A percentile compares a stretch with the other conserved stretches of the same genome.
Evolutionary conservation across 2,329 filamentous ascomycete species (phyloP).

Genomic region (Metarhizium brunneum): DNA sequence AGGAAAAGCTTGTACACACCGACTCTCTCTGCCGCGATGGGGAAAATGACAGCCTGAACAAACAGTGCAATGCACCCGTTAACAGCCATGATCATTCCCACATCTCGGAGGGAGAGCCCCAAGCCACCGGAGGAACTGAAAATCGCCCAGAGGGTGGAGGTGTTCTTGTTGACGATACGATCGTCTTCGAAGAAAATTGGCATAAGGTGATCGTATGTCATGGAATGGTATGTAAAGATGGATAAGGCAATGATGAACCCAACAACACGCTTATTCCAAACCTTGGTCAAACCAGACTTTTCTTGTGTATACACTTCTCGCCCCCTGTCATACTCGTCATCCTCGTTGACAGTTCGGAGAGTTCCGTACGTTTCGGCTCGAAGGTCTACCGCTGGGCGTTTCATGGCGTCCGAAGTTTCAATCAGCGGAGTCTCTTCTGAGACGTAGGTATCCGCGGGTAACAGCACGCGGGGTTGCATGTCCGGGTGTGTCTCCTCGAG

Average conservation of each 20-base stretch:
- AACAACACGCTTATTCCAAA: slow-evolving; percentile 54
- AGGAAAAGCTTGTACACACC: slow-evolving; percentile 53
- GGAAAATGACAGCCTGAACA: slow-evolving; percentile 52
- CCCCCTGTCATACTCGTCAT: slow-evolving; percentile 32
- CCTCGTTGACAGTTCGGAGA: slow-evolving; percentile 39
- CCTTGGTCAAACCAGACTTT: slow-evolving; percentile 26
- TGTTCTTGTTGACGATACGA: slow-evolving; percentile 29
- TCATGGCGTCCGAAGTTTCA: slow-evolving; percentile 63
- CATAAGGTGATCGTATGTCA: slow-evolving; percentile 87
- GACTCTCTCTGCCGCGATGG: slow-evolving; percentile 45
- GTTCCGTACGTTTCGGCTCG: slow-evolving; percentile 75
- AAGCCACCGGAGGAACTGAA: slow-evolving; percentile 54
- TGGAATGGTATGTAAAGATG: slow-evolving; percentile 90
- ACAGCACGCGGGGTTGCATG: slow-evolving; percentile 48
- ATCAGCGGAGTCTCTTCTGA: slow-evolving; percentile 67
- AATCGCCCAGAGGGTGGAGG: slow-evolving; percentile 24
- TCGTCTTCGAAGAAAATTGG: slow-evolving; percentile 89
- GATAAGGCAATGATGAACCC: slow-evolving; percentile 74
- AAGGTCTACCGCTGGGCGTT: slow-evolving; percentile 63
- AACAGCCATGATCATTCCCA: slow-evolving; percentile 52
- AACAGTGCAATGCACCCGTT: slow-evolving; percentile 51
- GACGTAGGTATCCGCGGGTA: slow-evolving; percentile 39
- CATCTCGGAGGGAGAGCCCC: slow-evolving; percentile 51
- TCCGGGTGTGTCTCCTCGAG: slow-evolving; percentile 86
- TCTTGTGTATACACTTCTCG: slow-evolving; percentile 19